A percentile compares a stretch with the other conserved stretches of the same genome.
Evolutionary conservation across 2,329 filamentous ascomycete genomes (phyloP).

Genomic region (Aspergillus felis): DNA sequence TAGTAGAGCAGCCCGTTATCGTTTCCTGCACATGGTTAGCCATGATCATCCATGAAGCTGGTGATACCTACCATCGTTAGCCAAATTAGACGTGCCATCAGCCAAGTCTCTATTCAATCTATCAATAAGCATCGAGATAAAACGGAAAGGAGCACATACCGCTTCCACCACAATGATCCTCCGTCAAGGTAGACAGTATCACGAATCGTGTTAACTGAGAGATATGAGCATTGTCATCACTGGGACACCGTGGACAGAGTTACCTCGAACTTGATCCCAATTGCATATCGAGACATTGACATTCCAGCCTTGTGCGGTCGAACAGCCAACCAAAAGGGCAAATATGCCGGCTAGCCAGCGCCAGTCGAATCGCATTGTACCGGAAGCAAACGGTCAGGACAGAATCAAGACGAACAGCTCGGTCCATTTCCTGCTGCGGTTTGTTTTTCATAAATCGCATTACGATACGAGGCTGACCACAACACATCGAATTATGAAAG

Average conservation of each 20-base stretch:
- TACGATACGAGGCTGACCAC: not conserved
- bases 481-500: not conserved
- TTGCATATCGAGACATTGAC: conserved; percentile 57
- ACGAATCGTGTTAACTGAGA: conserved; percentile 53
- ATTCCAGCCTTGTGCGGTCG: conserved; percentile 43
- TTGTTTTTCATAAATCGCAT: not conserved
- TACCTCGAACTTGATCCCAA: conserved; percentile 48
- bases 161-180: conserved; percentile 53
- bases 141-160: conserved; percentile 18
- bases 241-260: not conserved
- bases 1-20: conserved; percentile 51
- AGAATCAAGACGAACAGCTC: not conserved
- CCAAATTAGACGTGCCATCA: conserved; percentile 38
- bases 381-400: not conserved
- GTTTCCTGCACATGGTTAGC: conserved; percentile 44
- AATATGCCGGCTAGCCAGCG: not conserved
- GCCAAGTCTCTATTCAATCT: conserved; percentile 34
- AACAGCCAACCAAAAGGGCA: conserved; percentile 16
- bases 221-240: conserved; percentile 11
- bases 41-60: conserved; percentile 2
- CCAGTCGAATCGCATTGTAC: not conserved
- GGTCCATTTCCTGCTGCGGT: not conserved
- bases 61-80: conserved; percentile 42
- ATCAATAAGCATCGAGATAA: not conserved
- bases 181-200: conserved; percentile 66